Evolutionary conservation across 2,329 filamentous ascomycete species (phyloP).

Genomic region (Alternaria burnsii): DNA sequence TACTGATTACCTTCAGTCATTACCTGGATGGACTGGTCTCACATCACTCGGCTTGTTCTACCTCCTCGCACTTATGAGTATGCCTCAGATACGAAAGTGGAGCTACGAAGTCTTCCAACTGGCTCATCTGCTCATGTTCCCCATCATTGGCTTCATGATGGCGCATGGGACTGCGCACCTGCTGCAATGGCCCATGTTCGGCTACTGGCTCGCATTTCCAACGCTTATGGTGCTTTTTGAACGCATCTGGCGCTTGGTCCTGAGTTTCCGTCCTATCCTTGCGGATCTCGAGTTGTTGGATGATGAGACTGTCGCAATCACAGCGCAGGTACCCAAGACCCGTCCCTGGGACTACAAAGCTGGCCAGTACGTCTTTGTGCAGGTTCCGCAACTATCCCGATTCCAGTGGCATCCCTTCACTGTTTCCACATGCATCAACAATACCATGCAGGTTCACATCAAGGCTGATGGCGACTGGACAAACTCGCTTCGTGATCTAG

Average conservation of each 20-base stretch:
- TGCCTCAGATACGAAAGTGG: slow-evolving; percentile 60
- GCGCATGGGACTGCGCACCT: slow-evolving; percentile 63
- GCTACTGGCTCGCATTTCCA: slow-evolving; percentile 65
- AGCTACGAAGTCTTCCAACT: slow-evolving; percentile 67
- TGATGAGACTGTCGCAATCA: slow-evolving; percentile 62
- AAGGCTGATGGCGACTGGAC: slow-evolving; percentile 69
- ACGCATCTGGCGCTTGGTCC: slow-evolving; percentile 55
- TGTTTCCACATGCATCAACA: slow-evolving; percentile 63
- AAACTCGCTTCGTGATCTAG: slow-evolving; percentile 55
- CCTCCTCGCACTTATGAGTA: slow-evolving; percentile 58
- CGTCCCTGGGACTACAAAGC: slow-evolving; percentile 63
- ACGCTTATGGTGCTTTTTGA: slow-evolving; percentile 62
- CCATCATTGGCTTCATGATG: slow-evolving; percentile 64
- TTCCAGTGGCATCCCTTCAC: slow-evolving; percentile 70
- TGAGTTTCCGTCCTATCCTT: slow-evolving; percentile 60
- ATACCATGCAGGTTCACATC: slow-evolving; percentile 64
- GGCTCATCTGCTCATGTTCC: slow-evolving; percentile 66
- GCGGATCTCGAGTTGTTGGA: slow-evolving; percentile 62
- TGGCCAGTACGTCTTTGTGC: slow-evolving; percentile 67
- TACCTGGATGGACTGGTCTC: slow-evolving; percentile 63
- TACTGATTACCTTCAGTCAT: slow-evolving; percentile 56
- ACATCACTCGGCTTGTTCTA: slow-evolving; percentile 61
- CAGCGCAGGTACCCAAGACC: slow-evolving; percentile 58
- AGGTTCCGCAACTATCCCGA: slow-evolving; percentile 61
- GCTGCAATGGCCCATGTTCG: slow-evolving; percentile 65